These are phyloP conservation scores for Gossypium arboreum DNA, from an alignment of 345 rosid genomes.

Conservation along the genomic window DNA sequence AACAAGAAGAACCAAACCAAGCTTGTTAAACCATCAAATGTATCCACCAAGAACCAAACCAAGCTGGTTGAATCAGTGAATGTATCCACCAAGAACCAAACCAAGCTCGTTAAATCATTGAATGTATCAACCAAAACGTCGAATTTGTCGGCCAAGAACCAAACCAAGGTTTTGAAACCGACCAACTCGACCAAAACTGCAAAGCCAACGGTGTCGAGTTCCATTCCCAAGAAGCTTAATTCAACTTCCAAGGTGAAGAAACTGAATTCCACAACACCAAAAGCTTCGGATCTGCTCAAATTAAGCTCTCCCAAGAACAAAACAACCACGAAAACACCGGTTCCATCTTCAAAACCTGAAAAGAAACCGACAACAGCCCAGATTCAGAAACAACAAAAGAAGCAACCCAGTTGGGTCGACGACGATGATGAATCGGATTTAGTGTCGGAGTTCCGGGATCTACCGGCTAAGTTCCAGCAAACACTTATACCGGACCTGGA, in stretches of 20 bases:
- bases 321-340: slow-evolving; percentile 45
- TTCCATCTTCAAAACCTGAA: slow-evolving; percentile 28
- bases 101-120: slow-evolving; percentile 35
- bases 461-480: slow-evolving; percentile 70
- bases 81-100: slow-evolving; percentile 42
- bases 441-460: slow-evolving; percentile 67
- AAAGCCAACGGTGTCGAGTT: background rate
- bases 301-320: slow-evolving; percentile 46
- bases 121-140: slow-evolving; percentile 32
- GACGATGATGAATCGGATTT: slow-evolving; percentile 60
- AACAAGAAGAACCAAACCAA: slow-evolving; percentile 60
- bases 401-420: slow-evolving; percentile 53
- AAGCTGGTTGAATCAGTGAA: slow-evolving; percentile 31
- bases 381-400: slow-evolving; percentile 24
- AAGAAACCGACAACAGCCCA: slow-evolving; percentile 24
- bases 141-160: slow-evolving; percentile 37
- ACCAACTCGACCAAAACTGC: slow-evolving; percentile 39
- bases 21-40: slow-evolving; percentile 27
- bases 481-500: slow-evolving; percentile 74
- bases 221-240: slow-evolving; percentile 30
- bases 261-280: slow-evolving; percentile 39
- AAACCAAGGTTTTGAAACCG: slow-evolving; percentile 45
- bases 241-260: slow-evolving; percentile 34
- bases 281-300: slow-evolving; percentile 56
- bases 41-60: slow-evolving; percentile 46